Evolutionary conservation across 169 alveolate genomes (phyloP).

Genomic region (Plasmodium cynomolgi): DNA sequence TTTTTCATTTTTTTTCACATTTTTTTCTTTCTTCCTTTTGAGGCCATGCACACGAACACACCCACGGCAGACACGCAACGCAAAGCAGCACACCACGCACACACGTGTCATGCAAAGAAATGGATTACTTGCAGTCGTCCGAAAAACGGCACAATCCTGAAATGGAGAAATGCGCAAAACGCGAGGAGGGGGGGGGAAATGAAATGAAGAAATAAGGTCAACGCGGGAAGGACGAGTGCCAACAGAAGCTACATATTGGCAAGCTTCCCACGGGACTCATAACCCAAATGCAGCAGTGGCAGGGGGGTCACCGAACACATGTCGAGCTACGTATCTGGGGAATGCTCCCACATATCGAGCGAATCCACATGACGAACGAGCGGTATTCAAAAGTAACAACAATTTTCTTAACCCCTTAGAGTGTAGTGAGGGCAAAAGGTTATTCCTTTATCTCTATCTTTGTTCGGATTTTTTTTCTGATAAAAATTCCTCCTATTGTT

Average conservation of each 20-base stretch:
- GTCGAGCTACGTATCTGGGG: background rate
- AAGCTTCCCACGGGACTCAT: background rate
- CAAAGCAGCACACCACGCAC: background rate
- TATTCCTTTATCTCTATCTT: conserved; percentile 58
- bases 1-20: background rate
- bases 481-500: conserved; percentile 43
- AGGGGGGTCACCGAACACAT: background rate
- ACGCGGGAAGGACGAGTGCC: background rate
- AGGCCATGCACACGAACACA: background rate
- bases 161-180: conserved; percentile 10
- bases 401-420: conserved; percentile 58
- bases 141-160: conserved; percentile 74
- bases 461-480: conserved; percentile 22
- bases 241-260: background rate
- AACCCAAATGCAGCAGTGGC: background rate
- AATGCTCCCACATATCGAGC: background rate
- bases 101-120: background rate
- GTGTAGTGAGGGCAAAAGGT: conserved; percentile 73
- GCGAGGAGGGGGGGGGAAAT: background rate
- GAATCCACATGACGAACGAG: background rate
- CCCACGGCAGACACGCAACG: background rate
- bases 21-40: background rate
- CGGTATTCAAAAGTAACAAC: background rate
- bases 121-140: conserved; percentile 74
- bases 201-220: background rate